phyloP scores from a whole-genome alignment of 257 asterid genomes.

The Solanum virginianum region DNA sequence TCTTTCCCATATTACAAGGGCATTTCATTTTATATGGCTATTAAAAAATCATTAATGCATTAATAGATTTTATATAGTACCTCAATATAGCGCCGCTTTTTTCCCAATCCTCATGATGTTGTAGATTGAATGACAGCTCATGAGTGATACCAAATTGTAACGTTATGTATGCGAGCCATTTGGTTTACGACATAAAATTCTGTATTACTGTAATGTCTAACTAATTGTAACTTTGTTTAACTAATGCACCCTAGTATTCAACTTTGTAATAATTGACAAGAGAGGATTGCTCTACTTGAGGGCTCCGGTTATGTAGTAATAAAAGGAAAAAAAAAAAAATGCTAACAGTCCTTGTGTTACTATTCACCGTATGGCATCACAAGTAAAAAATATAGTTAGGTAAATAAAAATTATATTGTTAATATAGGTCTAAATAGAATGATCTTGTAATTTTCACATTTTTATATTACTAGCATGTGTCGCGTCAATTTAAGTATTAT shows the following conservation, averaged over 20 bases:
- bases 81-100: background rate
- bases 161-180: background rate
- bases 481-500: too few species aligned
- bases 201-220: background rate
- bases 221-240: background rate
- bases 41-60: too few species aligned
- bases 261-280: background rate
- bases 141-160: background rate
- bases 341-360: background rate
- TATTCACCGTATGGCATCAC: background rate
- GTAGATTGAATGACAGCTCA: background rate
- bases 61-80: too few species aligned
- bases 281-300: background rate
- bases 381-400: too few species aligned
- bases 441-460: too few species aligned
- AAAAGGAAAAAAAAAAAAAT: too few species aligned
- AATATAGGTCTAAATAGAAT: too few species aligned
- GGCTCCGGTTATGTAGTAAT: too few species aligned
- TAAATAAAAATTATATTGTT: too few species aligned
- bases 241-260: background rate
- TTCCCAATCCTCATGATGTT: background rate
- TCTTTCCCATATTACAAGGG: too few species aligned
- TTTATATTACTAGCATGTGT: too few species aligned
- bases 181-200: background rate
- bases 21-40: too few species aligned